phyloP scores from a whole-genome alignment of 78 protist species.

The Dictyostelium capitatum region DNA sequence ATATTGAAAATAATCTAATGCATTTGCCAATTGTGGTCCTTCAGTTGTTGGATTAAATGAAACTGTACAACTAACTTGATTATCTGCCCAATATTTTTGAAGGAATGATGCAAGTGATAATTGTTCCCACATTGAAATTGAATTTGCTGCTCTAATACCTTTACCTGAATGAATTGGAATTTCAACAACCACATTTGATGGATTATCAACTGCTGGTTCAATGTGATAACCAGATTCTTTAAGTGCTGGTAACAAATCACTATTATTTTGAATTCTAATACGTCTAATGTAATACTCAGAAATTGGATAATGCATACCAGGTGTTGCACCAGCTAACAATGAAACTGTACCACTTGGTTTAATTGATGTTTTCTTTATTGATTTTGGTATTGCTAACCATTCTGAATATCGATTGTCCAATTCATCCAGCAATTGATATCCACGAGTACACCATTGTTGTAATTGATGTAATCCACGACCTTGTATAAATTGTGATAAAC shows the following conservation, averaged over 20 bases:
- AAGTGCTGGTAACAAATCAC: slow-evolving; percentile 74
- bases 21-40: slow-evolving; percentile 84
- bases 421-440: slow-evolving; percentile 74
- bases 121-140: slow-evolving; percentile 95
- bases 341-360: slow-evolving; percentile 96
- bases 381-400: slow-evolving; percentile 86
- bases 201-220: slow-evolving; percentile 75
- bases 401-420: slow-evolving; percentile 67
- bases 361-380: slow-evolving; percentile 94
- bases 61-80: slow-evolving; percentile 93
- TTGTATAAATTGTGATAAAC: slow-evolving; percentile 91
- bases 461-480: slow-evolving; percentile 62
- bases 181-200: slow-evolving; percentile 64
- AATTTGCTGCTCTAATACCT: slow-evolving; percentile 72
- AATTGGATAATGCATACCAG: slow-evolving; percentile 96
- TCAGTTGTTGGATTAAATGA: slow-evolving; percentile 92
- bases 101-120: slow-evolving; percentile 92
- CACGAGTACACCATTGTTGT: slow-evolving; percentile 86
- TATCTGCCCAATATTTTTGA: slow-evolving; percentile 95
- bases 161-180: slow-evolving; percentile 94
- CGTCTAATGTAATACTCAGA: slow-evolving; percentile 90
- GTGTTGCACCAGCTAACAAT: slow-evolving; percentile 94
- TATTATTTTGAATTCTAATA: slow-evolving; percentile 77
- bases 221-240: slow-evolving; percentile 82
- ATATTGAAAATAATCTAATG: slow-evolving; percentile 94